Conservation (phyloP, 1,139 yeast species). For the Scheffersomyces quercinus region DNA sequence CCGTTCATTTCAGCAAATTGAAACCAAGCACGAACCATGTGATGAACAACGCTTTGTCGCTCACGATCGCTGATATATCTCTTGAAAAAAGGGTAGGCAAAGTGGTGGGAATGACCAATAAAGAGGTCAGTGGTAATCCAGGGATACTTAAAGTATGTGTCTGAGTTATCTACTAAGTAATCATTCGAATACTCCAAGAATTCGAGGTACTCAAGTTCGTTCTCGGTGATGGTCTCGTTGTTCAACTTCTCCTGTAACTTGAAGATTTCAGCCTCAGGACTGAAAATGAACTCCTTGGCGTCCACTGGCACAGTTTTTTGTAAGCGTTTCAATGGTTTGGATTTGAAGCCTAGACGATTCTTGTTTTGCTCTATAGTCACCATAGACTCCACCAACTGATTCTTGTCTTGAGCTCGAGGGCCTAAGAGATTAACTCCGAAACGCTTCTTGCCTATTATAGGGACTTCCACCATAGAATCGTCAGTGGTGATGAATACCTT, state of each 20-base stretch:
- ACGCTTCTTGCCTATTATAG: conserved; percentile 29
- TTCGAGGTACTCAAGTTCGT: conserved; percentile 26
- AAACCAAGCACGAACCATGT: conserved; percentile 58
- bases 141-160: conserved; percentile 45
- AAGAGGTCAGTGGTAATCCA: conserved; percentile 42
- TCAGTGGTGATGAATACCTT: conserved; percentile 29
- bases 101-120: conserved; percentile 46
- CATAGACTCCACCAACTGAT: conserved; percentile 12
- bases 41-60: conserved; percentile 50
- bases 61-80: conserved; percentile 41
- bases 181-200: conserved; percentile 32
- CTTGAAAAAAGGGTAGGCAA: conserved; percentile 48
- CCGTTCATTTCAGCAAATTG: conserved; percentile 55
- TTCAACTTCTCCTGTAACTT: conserved; percentile 21
- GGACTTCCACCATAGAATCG: conserved; percentile 27
- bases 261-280: conserved; percentile 31
- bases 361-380: conserved; percentile 6
- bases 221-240: conserved; percentile 14
- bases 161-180: conserved; percentile 29
- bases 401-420: conserved; percentile 2
- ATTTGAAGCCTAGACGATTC: conserved; percentile 5
- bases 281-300: conserved; percentile 33
- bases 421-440: conserved; percentile 13
- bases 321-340: conserved; percentile 13
- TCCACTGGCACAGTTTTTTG: conserved; percentile 16